A percentile compares a stretch with the other conserved stretches of the same genome.
Conservation (phyloP, 306 rosid species). For the Vigna radiata region DNA sequence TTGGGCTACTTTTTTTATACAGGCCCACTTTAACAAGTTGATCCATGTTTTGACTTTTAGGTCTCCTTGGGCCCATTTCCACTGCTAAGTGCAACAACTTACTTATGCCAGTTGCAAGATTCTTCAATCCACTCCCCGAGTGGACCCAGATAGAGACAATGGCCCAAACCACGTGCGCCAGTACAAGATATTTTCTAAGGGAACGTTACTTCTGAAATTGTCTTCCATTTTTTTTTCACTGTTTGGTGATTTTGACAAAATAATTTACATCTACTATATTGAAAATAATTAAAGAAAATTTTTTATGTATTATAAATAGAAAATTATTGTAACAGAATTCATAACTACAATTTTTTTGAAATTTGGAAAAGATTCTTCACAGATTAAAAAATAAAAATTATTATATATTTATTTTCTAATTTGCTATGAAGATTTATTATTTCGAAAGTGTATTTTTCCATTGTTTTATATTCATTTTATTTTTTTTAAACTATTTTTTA, state of each 20-base stretch:
- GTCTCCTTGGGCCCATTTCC: conserved; percentile 39
- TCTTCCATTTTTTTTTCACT: background rate
- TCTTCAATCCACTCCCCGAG: conserved; percentile 42
- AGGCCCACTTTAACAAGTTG: conserved; percentile 27
- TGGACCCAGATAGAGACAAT: conserved; percentile 32
- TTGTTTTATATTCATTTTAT: too few relatives aligned
- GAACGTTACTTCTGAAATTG: background rate
- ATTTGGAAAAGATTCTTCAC: too few relatives aligned
- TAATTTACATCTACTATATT: too few relatives aligned
- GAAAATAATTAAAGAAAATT: too few relatives aligned
- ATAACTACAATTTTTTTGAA: too few relatives aligned
- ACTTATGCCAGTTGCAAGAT: conserved; percentile 37
- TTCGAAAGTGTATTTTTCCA: too few relatives aligned
- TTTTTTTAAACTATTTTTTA: too few relatives aligned
- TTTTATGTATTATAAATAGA: background rate
- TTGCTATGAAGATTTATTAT: too few relatives aligned
- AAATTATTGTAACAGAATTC: background rate
- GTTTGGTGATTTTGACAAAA: background rate
- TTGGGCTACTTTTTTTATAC: conserved; percentile 36
- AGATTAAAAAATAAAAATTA: too few relatives aligned
- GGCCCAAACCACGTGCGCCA: conserved; percentile 43
- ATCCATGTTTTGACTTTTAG: conserved; percentile 47
- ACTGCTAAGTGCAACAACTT: background rate
- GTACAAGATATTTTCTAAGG: conserved; percentile 8
- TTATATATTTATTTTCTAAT: too few relatives aligned